A percentile compares a stretch with the other conserved stretches of the same genome.
These are phyloP conservation scores for Pleurotus eryngii DNA, from an alignment of 768 basidiomycete genomes.

Conservation along the genomic window DNA sequence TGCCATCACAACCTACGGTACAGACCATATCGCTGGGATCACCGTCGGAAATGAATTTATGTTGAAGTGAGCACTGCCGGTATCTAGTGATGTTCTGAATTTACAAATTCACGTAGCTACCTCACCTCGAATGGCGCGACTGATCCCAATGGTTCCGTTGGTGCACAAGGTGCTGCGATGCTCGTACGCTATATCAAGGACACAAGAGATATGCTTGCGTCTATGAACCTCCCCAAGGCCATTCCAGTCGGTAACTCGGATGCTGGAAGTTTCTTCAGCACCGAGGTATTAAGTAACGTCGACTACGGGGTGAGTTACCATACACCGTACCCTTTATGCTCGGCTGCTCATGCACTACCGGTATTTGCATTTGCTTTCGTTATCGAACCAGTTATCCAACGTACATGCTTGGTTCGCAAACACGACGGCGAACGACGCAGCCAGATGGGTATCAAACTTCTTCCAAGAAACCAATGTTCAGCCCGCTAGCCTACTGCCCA, in stretches of 20 bases:
- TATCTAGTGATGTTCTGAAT: background rate
- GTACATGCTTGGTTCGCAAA: slow-evolving; percentile 96
- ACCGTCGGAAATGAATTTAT: slow-evolving; percentile 94
- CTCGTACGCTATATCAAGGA: slow-evolving; percentile 67
- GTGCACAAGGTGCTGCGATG: slow-evolving; percentile 51
- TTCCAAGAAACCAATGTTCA: slow-evolving; percentile 66
- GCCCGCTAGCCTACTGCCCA: slow-evolving; percentile 53
- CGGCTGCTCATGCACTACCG: background rate
- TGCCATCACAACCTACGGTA: slow-evolving; percentile 76
- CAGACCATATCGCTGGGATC: slow-evolving; percentile 70
- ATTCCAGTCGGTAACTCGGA: slow-evolving; percentile 80
- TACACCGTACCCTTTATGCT: slow-evolving; percentile 1
- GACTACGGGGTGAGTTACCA: slow-evolving; percentile 63
- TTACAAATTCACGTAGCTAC: slow-evolving; percentile 40
- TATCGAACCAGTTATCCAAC: slow-evolving; percentile 64
- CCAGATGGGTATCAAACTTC: slow-evolving; percentile 80
- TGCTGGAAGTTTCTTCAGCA: slow-evolving; percentile 85
- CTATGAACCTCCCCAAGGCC: slow-evolving; percentile 53
- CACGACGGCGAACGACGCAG: slow-evolving; percentile 59
- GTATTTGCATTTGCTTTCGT: too few species aligned
- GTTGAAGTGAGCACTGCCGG: slow-evolving; percentile 52
- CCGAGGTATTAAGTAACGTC: slow-evolving; percentile 52
- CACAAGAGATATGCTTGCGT: slow-evolving; percentile 52
- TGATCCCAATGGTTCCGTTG: slow-evolving; percentile 57
- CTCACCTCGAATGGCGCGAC: slow-evolving; percentile 45